Evolutionary conservation across 129 eudicot genomes (phyloP), one percentile per base, ranked within the genome.

Genomic region (Flaveria trinervia): DNA sequence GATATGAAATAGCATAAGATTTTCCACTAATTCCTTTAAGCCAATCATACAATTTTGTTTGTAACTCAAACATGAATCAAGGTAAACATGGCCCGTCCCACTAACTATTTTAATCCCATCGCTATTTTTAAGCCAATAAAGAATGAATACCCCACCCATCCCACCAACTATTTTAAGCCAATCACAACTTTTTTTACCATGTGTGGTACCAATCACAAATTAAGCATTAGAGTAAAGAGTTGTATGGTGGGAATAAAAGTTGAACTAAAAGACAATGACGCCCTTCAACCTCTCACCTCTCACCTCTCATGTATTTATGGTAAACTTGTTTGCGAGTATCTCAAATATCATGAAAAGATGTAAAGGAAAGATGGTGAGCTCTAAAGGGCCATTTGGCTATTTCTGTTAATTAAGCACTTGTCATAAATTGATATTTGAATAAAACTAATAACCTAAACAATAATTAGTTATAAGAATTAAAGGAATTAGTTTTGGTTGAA

Each of bases 121-220:
- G 11, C 33, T 7, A 20, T 9, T 56, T 20, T 56, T 17, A 56
- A 56, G 62, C 28, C 28, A 36, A 36, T 36, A 36, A 36, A 36
- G 41, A 36, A 36, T 36, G 41, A 4, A 55, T 55, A 55, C 65
- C 65, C 65, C 14, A 57, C 65, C 65, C 14, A 57, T 57, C 65
- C 13, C 65, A 59, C 28, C 23, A 25, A 59, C 67, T 25, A 61
- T 13, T 61, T 61, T 61, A 5, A 25, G 43, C 67, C 67, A 61
- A 61, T 25, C 67, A 61, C 67, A 61, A 26, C 39, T 12, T 25
- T 60, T 10, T 59, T 11, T 23, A 59, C 16, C 33, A 57, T 20
- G 65, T 20, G 65, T 20, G 65, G 65, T 9, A 59, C 65, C 65
- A 59, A 59, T 59, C 65, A 59, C 36, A 59, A 30, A 59, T 59